Evolutionary conservation across 176 grass and related monocot species (phyloP).

Genomic region (Avena insularis): DNA sequence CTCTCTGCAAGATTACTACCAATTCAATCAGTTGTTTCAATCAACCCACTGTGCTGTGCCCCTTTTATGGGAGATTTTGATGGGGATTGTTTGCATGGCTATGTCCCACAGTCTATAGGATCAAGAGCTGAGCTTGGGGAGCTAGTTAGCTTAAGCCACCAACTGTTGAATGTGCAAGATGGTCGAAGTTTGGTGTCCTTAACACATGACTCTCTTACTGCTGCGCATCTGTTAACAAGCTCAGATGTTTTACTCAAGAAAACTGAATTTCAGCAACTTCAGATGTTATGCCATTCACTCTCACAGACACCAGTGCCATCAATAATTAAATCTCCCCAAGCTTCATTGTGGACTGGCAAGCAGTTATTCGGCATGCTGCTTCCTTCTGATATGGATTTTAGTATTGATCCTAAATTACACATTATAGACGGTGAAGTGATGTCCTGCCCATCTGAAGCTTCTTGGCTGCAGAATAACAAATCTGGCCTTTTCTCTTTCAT

Average conservation of each 20-base stretch:
- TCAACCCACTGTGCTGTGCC: slow-evolving; percentile 75
- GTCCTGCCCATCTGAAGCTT: neutral
- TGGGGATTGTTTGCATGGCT: slow-evolving; percentile 65
- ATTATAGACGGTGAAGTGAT: neutral
- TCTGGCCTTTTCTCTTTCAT: slow-evolving; percentile 63
- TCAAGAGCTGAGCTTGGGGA: slow-evolving; percentile 73
- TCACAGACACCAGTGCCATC: neutral
- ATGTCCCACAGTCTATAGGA: slow-evolving; percentile 46
- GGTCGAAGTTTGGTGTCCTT: slow-evolving; percentile 29
- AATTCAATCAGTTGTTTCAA: slow-evolving; percentile 60
- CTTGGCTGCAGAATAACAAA: slow-evolving; percentile 57
- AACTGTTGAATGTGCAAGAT: slow-evolving; percentile 77
- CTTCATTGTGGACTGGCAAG: neutral
- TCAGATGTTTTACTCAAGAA: neutral
- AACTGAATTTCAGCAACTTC: neutral
- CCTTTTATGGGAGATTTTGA: slow-evolving; percentile 87
- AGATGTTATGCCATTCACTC: neutral
- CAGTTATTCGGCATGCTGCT: neutral
- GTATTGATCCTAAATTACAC: neutral
- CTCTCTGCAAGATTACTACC: slow-evolving; percentile 65
- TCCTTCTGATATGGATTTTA: neutral
- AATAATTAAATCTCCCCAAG: neutral
- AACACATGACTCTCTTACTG: neutral
- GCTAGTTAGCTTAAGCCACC: slow-evolving; percentile 61
- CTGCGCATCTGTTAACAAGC: neutral